These are phyloP conservation scores for Iris macrosiphon DNA, from an alignment of 106 monocot genomes.

Conservation along the genomic window DNA sequence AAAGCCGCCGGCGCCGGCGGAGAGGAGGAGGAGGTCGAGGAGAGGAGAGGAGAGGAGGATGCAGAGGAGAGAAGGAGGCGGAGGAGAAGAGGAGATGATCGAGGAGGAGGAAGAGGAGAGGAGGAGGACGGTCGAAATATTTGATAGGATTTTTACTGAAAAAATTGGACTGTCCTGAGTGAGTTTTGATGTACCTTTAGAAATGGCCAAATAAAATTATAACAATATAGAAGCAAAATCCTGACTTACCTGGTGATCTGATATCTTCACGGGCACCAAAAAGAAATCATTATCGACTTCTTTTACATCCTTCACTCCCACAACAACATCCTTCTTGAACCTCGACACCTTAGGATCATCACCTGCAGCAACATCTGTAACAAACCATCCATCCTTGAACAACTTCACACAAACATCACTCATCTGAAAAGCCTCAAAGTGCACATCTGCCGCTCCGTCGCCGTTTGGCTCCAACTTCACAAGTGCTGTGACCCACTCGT, in stretches of 20 bases:
- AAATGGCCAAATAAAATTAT: no score
- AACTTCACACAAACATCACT: conserved; percentile 80
- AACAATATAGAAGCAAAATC: background rate
- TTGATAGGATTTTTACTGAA: no score
- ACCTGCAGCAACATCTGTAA: conserved; percentile 45
- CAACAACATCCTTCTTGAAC: conserved; percentile 92
- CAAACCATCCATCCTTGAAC: conserved; percentile 79
- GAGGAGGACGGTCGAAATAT: no score
- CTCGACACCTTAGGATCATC: conserved; percentile 69
- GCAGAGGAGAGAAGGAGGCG: no score
- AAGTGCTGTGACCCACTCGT: conserved; percentile 89
- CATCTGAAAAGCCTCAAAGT: conserved; percentile 99
- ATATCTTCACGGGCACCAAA: conserved; percentile 85
- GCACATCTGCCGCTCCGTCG: conserved; percentile 78
- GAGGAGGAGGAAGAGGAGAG: no score
- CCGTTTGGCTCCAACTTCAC: conserved; percentile 86
- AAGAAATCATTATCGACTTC: conserved; percentile 98
- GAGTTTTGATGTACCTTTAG: no score
- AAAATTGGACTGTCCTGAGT: no score
- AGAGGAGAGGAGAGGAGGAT: no score
- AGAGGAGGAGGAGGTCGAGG: no score
- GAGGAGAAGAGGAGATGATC: no score
- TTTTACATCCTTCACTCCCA: conserved; percentile 68
- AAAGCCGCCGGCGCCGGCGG: no score
- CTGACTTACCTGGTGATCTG: conserved; percentile 81